Percentiles rank a stretch among this genome's conserved stretches.
phyloP scores from a whole-genome alignment of 176 grass and related monocot species.

The Tuctoria greenei region DNA sequence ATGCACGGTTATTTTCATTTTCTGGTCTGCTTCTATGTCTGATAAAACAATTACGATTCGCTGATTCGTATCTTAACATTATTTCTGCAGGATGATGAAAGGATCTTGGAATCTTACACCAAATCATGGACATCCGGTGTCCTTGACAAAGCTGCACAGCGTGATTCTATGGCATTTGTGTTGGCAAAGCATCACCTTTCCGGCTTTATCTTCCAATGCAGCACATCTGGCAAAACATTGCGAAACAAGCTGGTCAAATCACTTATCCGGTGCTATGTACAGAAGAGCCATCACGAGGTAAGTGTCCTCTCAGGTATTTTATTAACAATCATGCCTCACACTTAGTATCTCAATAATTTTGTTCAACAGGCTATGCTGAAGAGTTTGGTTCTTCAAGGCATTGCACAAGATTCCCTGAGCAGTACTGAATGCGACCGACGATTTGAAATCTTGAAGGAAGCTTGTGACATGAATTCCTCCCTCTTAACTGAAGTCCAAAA shows the following conservation, averaged over 20 bases:
- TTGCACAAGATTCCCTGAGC: slow-evolving; percentile 41
- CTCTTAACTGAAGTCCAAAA: slow-evolving; percentile 62
- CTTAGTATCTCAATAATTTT: neutral
- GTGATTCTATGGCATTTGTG: slow-evolving; percentile 58
- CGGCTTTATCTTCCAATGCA: slow-evolving; percentile 49
- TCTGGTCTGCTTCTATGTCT: neutral
- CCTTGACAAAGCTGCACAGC: slow-evolving; percentile 62
- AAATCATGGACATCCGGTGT: slow-evolving; percentile 80
- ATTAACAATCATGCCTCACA: neutral
- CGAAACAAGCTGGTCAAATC: slow-evolving; percentile 70
- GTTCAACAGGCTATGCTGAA: slow-evolving; percentile 60
- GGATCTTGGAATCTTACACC: slow-evolving; percentile 75
- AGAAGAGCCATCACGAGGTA: slow-evolving; percentile 70
- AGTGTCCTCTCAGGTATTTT: neutral
- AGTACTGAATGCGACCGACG: slow-evolving; percentile 47
- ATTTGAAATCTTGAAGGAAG: slow-evolving; percentile 54
- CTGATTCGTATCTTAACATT: slow-evolving; percentile 19
- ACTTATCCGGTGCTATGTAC: slow-evolving; percentile 56
- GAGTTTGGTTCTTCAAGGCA: slow-evolving; percentile 54
- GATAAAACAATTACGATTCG: neutral
- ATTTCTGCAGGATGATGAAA: slow-evolving; percentile 59
- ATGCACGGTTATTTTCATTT: neutral
- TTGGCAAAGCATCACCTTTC: slow-evolving; percentile 75
- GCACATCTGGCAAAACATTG: slow-evolving; percentile 35
- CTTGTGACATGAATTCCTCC: slow-evolving; percentile 75